A percentile compares a stretch with the other conserved stretches of the same genome.
phyloP scores from a whole-genome alignment of 139 green algal genomes.

The Pleodorina starrii region DNA sequence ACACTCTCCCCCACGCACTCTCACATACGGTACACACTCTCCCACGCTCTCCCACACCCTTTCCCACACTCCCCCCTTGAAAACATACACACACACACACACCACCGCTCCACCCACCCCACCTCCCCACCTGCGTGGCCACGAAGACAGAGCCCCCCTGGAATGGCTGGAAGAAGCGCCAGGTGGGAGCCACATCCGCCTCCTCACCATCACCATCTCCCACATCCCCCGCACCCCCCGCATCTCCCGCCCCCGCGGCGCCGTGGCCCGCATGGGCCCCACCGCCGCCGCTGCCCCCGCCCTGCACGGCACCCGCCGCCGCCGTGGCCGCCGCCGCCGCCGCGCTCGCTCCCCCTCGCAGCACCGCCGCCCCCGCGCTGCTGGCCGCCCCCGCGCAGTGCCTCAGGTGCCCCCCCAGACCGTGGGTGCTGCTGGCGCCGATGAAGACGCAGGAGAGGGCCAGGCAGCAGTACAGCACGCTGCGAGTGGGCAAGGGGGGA shows the following conservation, averaged over 20 bases:
- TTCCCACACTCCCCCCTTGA: no score
- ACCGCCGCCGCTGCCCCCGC: neutral
- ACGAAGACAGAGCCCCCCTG: constrained; percentile 82
- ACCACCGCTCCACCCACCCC: no score
- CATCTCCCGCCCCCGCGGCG: neutral
- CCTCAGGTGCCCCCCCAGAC: constrained; percentile 79
- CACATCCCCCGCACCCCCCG: neutral
- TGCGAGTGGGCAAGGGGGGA: no score
- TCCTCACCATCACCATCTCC: neutral
- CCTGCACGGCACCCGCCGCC: neutral
- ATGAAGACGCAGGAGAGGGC: constrained; percentile 76
- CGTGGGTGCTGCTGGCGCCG: constrained; percentile 83
- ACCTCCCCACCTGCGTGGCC: constrained; percentile 68
- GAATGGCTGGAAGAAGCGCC: constrained; percentile 91
- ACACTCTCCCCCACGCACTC: no score
- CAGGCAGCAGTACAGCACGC: constrained; percentile 82
- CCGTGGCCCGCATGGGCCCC: neutral
- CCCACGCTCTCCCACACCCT: no score
- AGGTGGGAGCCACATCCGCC: constrained; percentile 42
- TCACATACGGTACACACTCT: no score
- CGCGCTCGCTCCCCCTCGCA: neutral
- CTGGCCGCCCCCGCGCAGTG: constrained; percentile 41
- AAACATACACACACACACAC: no score
- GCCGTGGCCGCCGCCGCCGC: neutral
- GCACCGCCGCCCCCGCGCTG: neutral